These are phyloP conservation scores for Lachnellula cervina DNA, from an alignment of 2,329 filamentous ascomycete species.

Conservation along the genomic window DNA sequence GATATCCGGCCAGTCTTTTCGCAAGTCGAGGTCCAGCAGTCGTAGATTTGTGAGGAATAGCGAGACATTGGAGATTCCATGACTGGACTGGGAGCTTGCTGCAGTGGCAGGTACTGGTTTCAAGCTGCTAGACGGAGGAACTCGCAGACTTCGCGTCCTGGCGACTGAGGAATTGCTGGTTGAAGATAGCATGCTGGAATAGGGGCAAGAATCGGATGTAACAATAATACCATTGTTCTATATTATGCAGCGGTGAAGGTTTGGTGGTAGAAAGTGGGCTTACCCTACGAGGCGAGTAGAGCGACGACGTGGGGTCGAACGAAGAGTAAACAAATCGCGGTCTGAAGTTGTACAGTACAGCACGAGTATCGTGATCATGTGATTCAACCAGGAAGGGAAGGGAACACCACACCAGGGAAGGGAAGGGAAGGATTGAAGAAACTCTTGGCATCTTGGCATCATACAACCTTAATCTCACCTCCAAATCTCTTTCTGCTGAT, in stretches of 20 bases:
- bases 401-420: too few relatives aligned
- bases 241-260: too few relatives aligned
- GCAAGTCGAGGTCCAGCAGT: slow-evolving; percentile 72
- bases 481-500: background rate
- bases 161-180: slow-evolving; percentile 18
- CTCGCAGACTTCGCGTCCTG: slow-evolving; percentile 25
- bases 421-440: background rate
- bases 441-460: background rate
- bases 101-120: slow-evolving; percentile 8
- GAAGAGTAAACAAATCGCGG: background rate
- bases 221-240: background rate
- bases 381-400: background rate
- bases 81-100: slow-evolving; percentile 1
- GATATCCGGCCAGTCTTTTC: slow-evolving; percentile 76
- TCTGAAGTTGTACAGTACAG: background rate
- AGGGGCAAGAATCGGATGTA: background rate
- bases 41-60: slow-evolving; percentile 80
- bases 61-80: slow-evolving; percentile 47
- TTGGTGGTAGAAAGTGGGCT: background rate
- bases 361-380: background rate
- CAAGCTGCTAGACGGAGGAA: slow-evolving; percentile 15
- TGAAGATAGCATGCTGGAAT: slow-evolving; percentile 4
- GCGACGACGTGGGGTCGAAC: background rate
- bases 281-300: background rate
- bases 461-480: background rate